Evolutionary conservation across 257 asterid species (phyloP).

Genomic region (Haberlea rhodopensis): DNA sequence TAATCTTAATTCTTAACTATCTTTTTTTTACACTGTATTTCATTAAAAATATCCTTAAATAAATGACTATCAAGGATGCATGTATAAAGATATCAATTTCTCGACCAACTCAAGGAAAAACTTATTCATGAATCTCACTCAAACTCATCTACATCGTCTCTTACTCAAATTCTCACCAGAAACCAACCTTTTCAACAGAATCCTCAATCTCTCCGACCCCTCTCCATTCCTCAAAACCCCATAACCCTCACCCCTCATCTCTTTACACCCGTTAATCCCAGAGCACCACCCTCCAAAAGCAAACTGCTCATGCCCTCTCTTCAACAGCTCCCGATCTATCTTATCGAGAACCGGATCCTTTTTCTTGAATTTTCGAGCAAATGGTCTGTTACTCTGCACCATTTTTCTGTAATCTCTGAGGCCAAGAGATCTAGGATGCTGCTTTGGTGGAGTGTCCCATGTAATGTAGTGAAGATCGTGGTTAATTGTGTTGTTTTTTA

Average conservation of each 20-base stretch:
- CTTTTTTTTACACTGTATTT: too few relatives aligned
- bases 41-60: too few relatives aligned
- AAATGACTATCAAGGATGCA: too few relatives aligned
- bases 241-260: slow-evolving; percentile 53
- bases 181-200: slow-evolving; percentile 46
- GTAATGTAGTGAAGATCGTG: slow-evolving; percentile 84
- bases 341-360: slow-evolving; percentile 56
- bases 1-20: too few relatives aligned
- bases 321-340: slow-evolving; percentile 69
- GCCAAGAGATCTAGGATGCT: slow-evolving; percentile 74
- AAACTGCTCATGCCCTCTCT: slow-evolving; percentile 50
- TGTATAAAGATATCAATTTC: too few relatives aligned
- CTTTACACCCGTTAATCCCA: slow-evolving; percentile 33
- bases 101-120: background rate
- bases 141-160: slow-evolving; percentile 54
- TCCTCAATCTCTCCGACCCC: slow-evolving; percentile 65
- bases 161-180: slow-evolving; percentile 34
- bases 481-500: slow-evolving; percentile 63
- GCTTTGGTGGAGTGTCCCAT: slow-evolving; percentile 89
- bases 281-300: slow-evolving; percentile 78
- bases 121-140: too few relatives aligned
- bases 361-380: slow-evolving; percentile 81
- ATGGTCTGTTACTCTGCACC: slow-evolving; percentile 69
- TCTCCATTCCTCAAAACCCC: slow-evolving; percentile 68
- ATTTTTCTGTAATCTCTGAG: slow-evolving; percentile 63